These are phyloP conservation scores for Naegleria gruberi DNA, from an alignment of 208 protist genomes.

Conservation along the genomic window DNA sequence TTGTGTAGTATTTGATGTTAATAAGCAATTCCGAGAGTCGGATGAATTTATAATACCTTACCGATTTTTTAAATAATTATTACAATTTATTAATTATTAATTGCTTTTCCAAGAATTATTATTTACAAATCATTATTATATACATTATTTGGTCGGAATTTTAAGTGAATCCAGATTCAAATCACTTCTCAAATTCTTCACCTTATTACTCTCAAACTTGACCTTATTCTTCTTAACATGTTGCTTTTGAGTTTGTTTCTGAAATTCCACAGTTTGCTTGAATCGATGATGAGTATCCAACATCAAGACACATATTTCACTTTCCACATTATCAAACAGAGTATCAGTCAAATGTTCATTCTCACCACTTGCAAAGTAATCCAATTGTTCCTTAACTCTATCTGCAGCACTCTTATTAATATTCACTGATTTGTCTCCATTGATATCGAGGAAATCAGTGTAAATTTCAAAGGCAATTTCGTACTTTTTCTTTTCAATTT, in stretches of 20 bases:
- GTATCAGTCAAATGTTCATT: not conserved
- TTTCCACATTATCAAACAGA: not conserved
- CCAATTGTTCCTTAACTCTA: not conserved
- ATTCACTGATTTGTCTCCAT: not conserved
- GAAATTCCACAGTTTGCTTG: not conserved
- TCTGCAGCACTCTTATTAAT: not conserved
- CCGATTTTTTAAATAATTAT: too few relatives aligned
- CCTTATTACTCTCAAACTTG: too few relatives aligned
- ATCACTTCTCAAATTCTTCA: too few relatives aligned
- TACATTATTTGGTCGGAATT: too few relatives aligned
- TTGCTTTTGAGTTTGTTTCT: not conserved
- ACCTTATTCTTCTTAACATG: not conserved
- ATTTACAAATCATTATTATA: too few relatives aligned
- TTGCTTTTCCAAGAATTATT: too few relatives aligned
- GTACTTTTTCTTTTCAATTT: not conserved
- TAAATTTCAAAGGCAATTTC: not conserved
- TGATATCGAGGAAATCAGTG: not conserved
- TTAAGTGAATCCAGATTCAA: too few relatives aligned
- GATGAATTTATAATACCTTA: too few relatives aligned
- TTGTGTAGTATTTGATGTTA: too few relatives aligned
- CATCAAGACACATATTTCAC: not conserved
- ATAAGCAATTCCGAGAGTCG: too few relatives aligned
- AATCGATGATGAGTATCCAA: not conserved
- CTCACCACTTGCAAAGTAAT: not conserved
- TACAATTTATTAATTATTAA: too few relatives aligned